Conservation (phyloP, 768 basidiomycete genomes). For the Psilocybe cubensis region DNA sequence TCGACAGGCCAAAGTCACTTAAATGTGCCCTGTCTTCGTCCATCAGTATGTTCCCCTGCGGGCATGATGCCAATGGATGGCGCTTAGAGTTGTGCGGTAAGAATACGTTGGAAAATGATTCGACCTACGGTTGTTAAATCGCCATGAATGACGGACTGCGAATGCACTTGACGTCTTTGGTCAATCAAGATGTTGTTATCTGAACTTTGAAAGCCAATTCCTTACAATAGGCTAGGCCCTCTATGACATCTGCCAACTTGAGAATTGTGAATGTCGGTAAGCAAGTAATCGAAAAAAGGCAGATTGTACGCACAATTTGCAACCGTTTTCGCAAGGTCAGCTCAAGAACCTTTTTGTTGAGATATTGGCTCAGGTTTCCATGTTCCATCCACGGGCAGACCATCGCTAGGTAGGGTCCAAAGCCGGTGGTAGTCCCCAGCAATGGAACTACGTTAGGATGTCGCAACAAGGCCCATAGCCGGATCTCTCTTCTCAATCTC, state of each 20-base stretch:
- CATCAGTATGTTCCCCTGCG: conserved; percentile 39
- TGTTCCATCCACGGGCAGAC: conserved; percentile 11
- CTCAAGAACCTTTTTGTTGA: not conserved
- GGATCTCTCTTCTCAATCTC: conserved; percentile 7
- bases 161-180: conserved; percentile 8
- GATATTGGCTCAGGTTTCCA: conserved; percentile 4
- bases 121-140: conserved; percentile 8
- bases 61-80: not conserved
- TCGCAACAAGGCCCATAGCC: conserved; percentile 2
- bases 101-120: not conserved
- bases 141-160: conserved; percentile 6
- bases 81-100: not conserved
- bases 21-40: conserved; percentile 33
- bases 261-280: not conserved
- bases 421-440: conserved; percentile 5
- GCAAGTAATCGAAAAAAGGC: not conserved
- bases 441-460: conserved; percentile 9
- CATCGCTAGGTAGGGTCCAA: conserved; percentile 8
- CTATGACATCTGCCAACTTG: conserved; percentile 6
- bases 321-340: not conserved
- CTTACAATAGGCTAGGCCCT: conserved; percentile 9
- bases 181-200: no score
- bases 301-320: conserved; percentile 4
- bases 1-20: conserved; percentile 40
- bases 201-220: not conserved